Evolutionary conservation across 2,329 filamentous ascomycete genomes (phyloP), one percentile per base, ranked within the genome.

Genomic region (Aphanoascus verrucosus): DNA sequence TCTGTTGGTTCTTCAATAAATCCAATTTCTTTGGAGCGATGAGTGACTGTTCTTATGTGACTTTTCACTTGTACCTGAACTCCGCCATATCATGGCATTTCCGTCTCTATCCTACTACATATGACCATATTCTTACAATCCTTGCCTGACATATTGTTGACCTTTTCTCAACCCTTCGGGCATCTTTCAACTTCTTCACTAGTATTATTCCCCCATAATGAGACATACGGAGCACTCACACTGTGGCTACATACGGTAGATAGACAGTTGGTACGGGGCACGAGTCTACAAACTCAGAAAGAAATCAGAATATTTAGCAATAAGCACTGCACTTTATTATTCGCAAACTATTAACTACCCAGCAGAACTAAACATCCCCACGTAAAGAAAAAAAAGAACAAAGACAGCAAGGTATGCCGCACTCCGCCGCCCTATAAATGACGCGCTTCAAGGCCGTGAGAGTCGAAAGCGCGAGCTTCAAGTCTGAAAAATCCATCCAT

Each of bases 391-490:
- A n/a, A n/a, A n/a, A 7, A 28, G 23, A 28, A 28, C 3, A 44
- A 43, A 34, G 40, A 44, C 37, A 42, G 23, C 40, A 51, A 44
- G 23, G 31, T 44, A 51, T 44, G 34, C 23, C 49, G 20, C 35
- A 35, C 31, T 42, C 49, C 40, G 40, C 40, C 41, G 44, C 40
- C 46, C 20, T 14, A 40, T 49, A 19, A n/a, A 40, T 12, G 46
- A 20, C 46, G 46, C 31, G 46, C 46, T 49, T 49, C 46, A 49
- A 38, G n/a, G 46, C 20, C 44, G 28, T 28, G 35, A 19, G 45
- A 37, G n/a, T 28, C 6, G 14, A 42, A 42, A 49, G 19, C 37
- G 34, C 7, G 38, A 23, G 38, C n/a, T 32, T 49, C 38, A 50
- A 41, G 38, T 49, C 47, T 35, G 31, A 49, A 42, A 41, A n/a